Evolutionary conservation across 805 yeast species (phyloP), one percentile per base, ranked within the genome.

Genomic region (Zygosaccharomyces pseudorouxii): DNA sequence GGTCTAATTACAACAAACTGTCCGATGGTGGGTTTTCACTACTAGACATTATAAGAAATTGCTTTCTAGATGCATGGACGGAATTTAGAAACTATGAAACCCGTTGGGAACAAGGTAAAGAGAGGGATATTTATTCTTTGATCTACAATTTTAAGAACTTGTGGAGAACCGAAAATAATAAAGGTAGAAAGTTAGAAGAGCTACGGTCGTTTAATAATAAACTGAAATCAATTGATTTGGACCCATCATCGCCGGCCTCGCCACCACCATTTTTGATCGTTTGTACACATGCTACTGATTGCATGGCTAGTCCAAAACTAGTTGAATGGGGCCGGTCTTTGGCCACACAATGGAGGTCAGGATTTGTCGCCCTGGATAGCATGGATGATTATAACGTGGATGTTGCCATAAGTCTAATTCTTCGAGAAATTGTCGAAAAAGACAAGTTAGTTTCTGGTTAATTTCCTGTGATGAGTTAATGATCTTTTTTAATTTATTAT

Each of bases 1-100:
- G 56, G 57, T 42, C 55, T 8, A 42, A 53, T 23, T 43, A 35
- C 30, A 49, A 50, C 18, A 43, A 45, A 38, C 38, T 45, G 30
- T 8, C 48, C n/a, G 64, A 60, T 46, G 66, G 67, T 14, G 69
- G 68, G 2, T 53, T 57, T 40, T 50, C 59, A 1, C 46, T 69
- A 3, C 46, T 72, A 29, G 64, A 77, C 23, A 68, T 74, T 0
- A 77, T 84, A 49, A 74, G 80, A 54, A 73, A 71, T 4, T 78
- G 86, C 1, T 71, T 85, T 18, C 72, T 74, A 10, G 89, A 84
- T 52, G 92, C 90, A 0, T 85, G 93, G 93, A 73, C 69, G 29
- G 89, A 84, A 57, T 85, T 74, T 58, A 63, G 76, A 46, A 71
- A 72, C 8, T 85, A 79, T 59, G 75, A 76, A 52, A 69, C 66